These are phyloP conservation scores for Microdochium trichocladiopsis DNA, from an alignment of 2,329 filamentous ascomycete species.

Conservation along the genomic window DNA sequence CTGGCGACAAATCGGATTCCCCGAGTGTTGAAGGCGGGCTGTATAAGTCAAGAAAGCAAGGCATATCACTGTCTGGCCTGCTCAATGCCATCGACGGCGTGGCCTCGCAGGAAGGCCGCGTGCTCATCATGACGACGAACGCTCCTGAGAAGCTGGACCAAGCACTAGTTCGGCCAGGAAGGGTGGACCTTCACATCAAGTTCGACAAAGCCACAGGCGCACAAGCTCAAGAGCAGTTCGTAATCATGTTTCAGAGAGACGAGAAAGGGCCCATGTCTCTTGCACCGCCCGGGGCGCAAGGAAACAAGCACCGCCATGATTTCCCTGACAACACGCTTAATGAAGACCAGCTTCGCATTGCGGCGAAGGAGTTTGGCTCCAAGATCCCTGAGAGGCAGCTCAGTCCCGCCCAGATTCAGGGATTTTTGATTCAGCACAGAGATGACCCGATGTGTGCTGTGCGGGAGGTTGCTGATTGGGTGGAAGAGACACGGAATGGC, in stretches of 20 bases:
- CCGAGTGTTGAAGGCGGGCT: conserved; percentile 4
- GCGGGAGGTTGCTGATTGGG: conserved; percentile 45
- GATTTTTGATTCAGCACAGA: conserved; percentile 57
- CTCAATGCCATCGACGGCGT: conserved; percentile 82
- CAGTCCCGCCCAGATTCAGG: conserved; percentile 55
- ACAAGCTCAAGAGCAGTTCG: conserved; percentile 51
- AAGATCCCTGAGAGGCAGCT: conserved; percentile 32
- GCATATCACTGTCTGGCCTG: conserved; percentile 69
- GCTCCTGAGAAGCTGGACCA: conserved; percentile 65
- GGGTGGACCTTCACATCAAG: conserved; percentile 62
- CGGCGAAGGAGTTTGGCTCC: conserved; percentile 42
- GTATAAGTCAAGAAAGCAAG: conserved; percentile 28
- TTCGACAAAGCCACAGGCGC: conserved; percentile 51
- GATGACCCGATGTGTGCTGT: conserved; percentile 48
- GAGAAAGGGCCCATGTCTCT: conserved; percentile 8
- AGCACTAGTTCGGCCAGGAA: conserved; percentile 65
- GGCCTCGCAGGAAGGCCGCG: conserved; percentile 68
- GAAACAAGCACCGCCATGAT: no score
- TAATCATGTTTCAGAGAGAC: conserved; percentile 51
- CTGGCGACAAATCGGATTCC: conserved; percentile 9
- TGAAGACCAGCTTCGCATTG: conserved; percentile 25
- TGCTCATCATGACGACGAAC: conserved; percentile 81
- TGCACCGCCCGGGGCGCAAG: not conserved
- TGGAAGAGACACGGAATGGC: no score
- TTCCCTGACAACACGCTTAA: not conserved